These are phyloP conservation scores for Tricholoma flavovirens DNA, from an alignment of 768 basidiomycete species.

Conservation along the genomic window DNA sequence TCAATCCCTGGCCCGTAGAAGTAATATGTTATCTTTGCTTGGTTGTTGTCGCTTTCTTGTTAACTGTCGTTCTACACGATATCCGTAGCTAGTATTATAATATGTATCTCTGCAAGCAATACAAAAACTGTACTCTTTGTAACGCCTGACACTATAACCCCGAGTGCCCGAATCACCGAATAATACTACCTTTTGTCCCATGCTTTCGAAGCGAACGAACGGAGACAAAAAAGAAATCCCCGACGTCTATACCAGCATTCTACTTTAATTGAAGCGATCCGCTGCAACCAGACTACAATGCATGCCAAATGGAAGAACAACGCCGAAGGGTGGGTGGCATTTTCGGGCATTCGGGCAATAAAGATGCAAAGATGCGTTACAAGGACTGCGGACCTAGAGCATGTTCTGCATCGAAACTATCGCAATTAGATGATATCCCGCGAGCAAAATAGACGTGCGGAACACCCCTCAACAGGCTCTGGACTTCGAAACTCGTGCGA, in stretches of 20 bases:
- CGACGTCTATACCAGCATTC: neutral
- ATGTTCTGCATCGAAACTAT: constrained; percentile 6
- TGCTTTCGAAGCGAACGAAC: neutral
- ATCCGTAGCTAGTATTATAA: neutral
- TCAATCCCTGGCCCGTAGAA: neutral
- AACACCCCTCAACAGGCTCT: constrained; percentile 8
- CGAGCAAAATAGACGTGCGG: constrained; percentile 25
- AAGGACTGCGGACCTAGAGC: constrained; percentile 1
- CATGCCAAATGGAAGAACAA: constrained; percentile 1
- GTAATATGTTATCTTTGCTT: constrained; percentile 4
- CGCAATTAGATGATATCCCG: constrained; percentile 13
- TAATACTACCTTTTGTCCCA: neutral
- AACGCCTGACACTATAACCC: neutral
- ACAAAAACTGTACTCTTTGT: constrained; percentile 1
- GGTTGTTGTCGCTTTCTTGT: constrained; percentile 5
- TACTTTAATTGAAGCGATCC: constrained; percentile 24
- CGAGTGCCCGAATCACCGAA: neutral
- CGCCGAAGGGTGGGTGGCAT: no score
- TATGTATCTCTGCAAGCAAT: constrained; percentile 10
- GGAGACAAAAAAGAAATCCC: neutral
- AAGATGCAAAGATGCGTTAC: constrained; percentile 2
- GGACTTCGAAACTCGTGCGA: constrained; percentile 15
- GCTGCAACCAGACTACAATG: constrained; percentile 9
- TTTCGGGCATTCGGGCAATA: neutral
- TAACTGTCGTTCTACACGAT: neutral